phyloP scores from a whole-genome alignment of 257 asterid genomes.

The Petunia axillaris region DNA sequence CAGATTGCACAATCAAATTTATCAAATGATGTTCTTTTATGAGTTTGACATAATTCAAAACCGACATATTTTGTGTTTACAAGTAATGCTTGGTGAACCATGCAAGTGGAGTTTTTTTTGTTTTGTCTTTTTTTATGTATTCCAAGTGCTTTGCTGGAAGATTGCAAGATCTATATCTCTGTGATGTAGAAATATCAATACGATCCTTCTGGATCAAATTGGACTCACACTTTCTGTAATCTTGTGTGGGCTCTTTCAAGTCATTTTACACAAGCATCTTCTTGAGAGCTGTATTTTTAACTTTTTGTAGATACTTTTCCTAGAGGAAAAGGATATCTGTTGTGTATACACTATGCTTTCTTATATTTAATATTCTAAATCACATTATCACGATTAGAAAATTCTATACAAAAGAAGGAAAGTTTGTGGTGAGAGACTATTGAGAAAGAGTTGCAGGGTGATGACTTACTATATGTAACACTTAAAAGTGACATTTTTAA shows the following conservation, averaged over 20 bases:
- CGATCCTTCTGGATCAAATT: background rate
- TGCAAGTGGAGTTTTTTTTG: background rate
- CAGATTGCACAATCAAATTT: background rate
- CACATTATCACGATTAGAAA: no score
- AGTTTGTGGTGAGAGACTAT: background rate
- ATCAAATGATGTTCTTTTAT: background rate
- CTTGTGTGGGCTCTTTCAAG: background rate
- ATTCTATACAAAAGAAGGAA: no score
- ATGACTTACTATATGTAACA: no score
- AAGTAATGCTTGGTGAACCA: background rate
- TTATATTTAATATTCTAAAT: no score
- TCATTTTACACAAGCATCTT: background rate
- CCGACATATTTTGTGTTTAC: background rate
- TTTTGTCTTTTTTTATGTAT: background rate
- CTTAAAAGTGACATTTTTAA: no score
- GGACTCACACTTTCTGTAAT: background rate
- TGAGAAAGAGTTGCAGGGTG: no score
- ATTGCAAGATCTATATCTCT: background rate
- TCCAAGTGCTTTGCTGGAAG: background rate
- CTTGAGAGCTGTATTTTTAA: background rate
- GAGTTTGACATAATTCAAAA: background rate
- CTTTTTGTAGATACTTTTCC: no score
- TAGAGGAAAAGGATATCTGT: no score
- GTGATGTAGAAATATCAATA: background rate
- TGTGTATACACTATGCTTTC: background rate